Conservation (phyloP, 768 basidiomycete genomes). For the Leucocoprinus sp. region DNA sequence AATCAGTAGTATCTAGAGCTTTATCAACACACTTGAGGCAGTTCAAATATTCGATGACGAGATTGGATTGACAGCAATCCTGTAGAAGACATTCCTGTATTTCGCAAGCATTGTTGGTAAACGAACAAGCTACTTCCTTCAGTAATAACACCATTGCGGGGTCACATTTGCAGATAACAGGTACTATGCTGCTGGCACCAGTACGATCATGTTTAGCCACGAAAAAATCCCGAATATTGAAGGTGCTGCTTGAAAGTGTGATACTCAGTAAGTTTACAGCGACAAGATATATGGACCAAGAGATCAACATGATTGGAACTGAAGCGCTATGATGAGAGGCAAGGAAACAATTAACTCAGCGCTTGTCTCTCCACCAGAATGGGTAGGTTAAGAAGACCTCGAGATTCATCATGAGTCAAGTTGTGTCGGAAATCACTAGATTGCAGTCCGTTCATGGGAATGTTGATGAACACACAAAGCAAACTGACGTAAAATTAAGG, state of each 20-base stretch:
- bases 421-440: background rate
- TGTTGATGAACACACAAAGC: conserved; percentile 1
- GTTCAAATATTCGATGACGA: conserved; percentile 23
- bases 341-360: background rate
- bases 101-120: too few species aligned
- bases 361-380: background rate
- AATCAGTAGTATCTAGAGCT: conserved; percentile 22
- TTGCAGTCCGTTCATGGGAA: too few species aligned
- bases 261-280: conserved; percentile 3
- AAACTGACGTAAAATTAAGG: background rate
- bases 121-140: conserved; percentile 13
- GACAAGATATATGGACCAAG: background rate
- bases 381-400: conserved; percentile 1
- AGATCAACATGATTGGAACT: background rate
- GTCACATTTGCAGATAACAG: conserved; percentile 27
- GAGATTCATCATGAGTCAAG: background rate
- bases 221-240: background rate
- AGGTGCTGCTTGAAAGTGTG: conserved; percentile 1
- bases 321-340: background rate
- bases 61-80: conserved; percentile 23
- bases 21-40: conserved; percentile 27
- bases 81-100: conserved; percentile 7
- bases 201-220: conserved; percentile 17
- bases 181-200: conserved; percentile 16
- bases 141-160: conserved; percentile 15